A percentile compares a stretch with the other conserved stretches of the same genome.
Conservation (phyloP, 192 early-diverging fungal genomes). For the Pilaira anomala region DNA sequence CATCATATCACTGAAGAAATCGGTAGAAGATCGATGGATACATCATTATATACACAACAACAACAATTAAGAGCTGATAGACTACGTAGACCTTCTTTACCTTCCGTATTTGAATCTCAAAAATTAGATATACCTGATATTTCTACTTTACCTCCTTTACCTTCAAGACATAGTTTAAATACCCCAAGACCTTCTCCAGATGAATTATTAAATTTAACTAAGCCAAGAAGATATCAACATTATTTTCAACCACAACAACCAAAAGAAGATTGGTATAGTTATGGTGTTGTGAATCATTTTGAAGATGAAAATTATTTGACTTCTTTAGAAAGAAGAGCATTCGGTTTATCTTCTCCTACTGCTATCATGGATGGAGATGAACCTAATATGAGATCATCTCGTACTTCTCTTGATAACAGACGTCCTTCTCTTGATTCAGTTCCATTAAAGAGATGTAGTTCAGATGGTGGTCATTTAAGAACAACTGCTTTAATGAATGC, state of each 20-base stretch:
- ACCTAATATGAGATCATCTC: not conserved
- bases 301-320: constrained; percentile 32
- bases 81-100: constrained; percentile 32
- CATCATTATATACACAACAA: constrained; percentile 1
- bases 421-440: constrained; percentile 1
- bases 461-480: constrained; percentile 30
- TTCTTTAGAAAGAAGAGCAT: constrained; percentile 32
- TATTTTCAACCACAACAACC: constrained; percentile 1
- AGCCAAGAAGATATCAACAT: not conserved
- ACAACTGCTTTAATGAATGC: constrained; percentile 28
- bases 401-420: constrained; percentile 25
- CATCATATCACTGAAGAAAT: not conserved
- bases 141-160: constrained; percentile 10
- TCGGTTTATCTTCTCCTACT: constrained; percentile 5
- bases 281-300: constrained; percentile 24
- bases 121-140: constrained; percentile 13
- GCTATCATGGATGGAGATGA: constrained; percentile 5
- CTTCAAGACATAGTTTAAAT: not conserved
- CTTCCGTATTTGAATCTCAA: constrained; percentile 30
- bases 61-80: constrained; percentile 15
- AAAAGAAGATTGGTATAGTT: constrained; percentile 23
- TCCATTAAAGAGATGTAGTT: constrained; percentile 32
- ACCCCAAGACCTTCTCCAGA: not conserved
- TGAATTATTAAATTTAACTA: not conserved
- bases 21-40: constrained; percentile 18